phyloP scores from a whole-genome alignment of 1,139 yeast species.

The Pichia sp. region DNA sequence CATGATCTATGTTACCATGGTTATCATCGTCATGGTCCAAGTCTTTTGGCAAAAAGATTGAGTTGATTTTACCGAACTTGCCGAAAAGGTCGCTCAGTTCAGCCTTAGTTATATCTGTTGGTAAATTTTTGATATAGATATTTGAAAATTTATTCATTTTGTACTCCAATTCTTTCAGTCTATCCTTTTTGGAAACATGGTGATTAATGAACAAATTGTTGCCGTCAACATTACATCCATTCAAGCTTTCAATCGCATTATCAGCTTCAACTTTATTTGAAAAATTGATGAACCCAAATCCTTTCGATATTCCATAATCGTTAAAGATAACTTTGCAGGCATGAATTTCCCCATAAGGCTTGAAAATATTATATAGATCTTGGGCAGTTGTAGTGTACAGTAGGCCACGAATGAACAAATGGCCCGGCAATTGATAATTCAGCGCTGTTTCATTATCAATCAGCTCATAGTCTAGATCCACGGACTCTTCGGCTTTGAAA shows the following conservation, averaged over 20 bases:
- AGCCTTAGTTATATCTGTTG: constrained; percentile 32
- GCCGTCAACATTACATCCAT: constrained; percentile 37
- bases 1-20: constrained; percentile 2
- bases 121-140: constrained; percentile 44
- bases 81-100: constrained; percentile 35
- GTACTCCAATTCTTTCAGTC: constrained; percentile 35
- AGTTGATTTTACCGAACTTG: constrained; percentile 40
- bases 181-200: constrained; percentile 49
- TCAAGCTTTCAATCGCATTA: constrained; percentile 40
- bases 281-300: constrained; percentile 47
- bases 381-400: constrained; percentile 38
- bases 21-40: constrained; percentile 21
- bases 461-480: constrained; percentile 15
- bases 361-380: constrained; percentile 37
- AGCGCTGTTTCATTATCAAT: constrained; percentile 39
- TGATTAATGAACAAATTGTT: constrained; percentile 43
- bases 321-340: constrained; percentile 44
- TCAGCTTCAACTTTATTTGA: constrained; percentile 40
- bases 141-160: constrained; percentile 39
- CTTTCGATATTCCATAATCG: constrained; percentile 39
- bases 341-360: constrained; percentile 40
- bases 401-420: constrained; percentile 51
- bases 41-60: constrained; percentile 41
- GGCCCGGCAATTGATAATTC: constrained; percentile 54
- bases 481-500: constrained; percentile 7